phyloP scores from a whole-genome alignment of 768 basidiomycete species.

The Daedaleopsis nitida region DNA sequence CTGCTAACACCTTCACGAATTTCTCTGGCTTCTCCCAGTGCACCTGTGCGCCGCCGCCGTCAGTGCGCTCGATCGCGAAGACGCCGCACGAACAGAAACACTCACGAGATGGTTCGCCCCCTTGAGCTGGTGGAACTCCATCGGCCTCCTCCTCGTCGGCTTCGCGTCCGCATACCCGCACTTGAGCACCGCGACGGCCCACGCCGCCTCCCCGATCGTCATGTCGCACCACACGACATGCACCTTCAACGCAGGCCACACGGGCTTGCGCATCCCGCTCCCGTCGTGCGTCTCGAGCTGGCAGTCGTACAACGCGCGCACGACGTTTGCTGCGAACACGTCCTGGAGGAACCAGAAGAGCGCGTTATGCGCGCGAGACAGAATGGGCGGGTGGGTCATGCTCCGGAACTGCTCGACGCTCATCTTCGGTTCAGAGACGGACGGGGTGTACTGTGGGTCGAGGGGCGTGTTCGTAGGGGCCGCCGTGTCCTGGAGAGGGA shows the following conservation, averaged over 20 bases:
- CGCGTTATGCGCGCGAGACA: constrained; percentile 6
- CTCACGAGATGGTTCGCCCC: constrained; percentile 18
- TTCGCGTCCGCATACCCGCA: not conserved
- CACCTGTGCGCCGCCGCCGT: not conserved
- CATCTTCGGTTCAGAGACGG: constrained; percentile 8
- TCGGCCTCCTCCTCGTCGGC: not conserved
- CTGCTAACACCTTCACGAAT: constrained; percentile 1
- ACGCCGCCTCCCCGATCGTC: constrained; percentile 7
- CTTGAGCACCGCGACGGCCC: constrained; percentile 6
- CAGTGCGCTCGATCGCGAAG: not conserved
- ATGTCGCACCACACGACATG: constrained; percentile 15
- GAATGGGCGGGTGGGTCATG: constrained; percentile 5
- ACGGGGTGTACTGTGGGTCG: constrained; percentile 6
- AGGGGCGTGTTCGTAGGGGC: not conserved
- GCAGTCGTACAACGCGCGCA: constrained; percentile 13
- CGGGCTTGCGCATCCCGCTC: constrained; percentile 3
- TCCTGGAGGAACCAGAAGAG: constrained; percentile 11
- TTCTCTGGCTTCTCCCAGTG: constrained; percentile 18
- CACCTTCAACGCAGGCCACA: constrained; percentile 10
- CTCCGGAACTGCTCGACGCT: constrained; percentile 6
- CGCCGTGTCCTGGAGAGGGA: not conserved
- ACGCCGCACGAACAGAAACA: not conserved
- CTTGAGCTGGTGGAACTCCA: constrained; percentile 8
- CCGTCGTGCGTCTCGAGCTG: constrained; percentile 5
- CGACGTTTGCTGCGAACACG: not conserved